Percentiles rank a stretch among this genome's conserved stretches.
Evolutionary conservation across 2,329 filamentous ascomycete genomes (phyloP).

Genomic region (Sclerotinia sclerotiorum): DNA sequence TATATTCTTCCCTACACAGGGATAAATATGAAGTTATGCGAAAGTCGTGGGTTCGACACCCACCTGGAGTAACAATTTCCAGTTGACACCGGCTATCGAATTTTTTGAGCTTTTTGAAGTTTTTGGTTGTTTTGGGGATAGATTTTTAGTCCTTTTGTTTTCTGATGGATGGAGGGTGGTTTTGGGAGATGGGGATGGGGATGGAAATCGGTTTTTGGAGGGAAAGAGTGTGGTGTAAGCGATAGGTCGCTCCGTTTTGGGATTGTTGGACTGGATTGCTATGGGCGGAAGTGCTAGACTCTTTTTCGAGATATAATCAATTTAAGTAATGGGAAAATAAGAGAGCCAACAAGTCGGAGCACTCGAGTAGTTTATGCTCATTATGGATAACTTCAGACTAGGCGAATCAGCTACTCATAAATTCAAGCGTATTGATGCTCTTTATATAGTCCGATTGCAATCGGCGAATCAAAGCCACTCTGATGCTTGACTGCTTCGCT

Average conservation of each 20-base stretch:
- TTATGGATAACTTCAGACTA: background rate
- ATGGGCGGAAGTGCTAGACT: too few relatives aligned
- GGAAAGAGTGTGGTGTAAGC: background rate
- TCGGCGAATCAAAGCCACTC: background rate
- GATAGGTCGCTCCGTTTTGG: background rate
- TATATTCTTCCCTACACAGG: slow-evolving; percentile 35
- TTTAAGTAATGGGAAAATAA: too few relatives aligned
- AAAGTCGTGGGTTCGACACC: slow-evolving; percentile 40
- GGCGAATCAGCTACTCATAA: background rate
- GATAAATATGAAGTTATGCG: slow-evolving; percentile 39
- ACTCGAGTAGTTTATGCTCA: too few relatives aligned
- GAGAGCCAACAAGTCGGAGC: too few relatives aligned
- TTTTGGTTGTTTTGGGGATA: too few relatives aligned
- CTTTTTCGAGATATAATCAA: too few relatives aligned
- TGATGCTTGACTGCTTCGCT: background rate
- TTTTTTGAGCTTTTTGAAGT: background rate
- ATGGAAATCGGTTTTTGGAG: background rate
- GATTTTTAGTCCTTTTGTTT: too few relatives aligned
- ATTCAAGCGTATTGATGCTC: background rate
- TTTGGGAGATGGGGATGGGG: background rate
- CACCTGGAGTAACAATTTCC: slow-evolving; percentile 34
- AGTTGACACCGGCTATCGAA: slow-evolving; percentile 5
- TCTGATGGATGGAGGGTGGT: background rate
- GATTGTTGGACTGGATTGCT: background rate
- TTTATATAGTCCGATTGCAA: too few relatives aligned